Evolutionary conservation across 768 basidiomycete genomes (phyloP), one percentile per base, ranked within the genome.

Genomic region (Kondoa subrosea): DNA sequence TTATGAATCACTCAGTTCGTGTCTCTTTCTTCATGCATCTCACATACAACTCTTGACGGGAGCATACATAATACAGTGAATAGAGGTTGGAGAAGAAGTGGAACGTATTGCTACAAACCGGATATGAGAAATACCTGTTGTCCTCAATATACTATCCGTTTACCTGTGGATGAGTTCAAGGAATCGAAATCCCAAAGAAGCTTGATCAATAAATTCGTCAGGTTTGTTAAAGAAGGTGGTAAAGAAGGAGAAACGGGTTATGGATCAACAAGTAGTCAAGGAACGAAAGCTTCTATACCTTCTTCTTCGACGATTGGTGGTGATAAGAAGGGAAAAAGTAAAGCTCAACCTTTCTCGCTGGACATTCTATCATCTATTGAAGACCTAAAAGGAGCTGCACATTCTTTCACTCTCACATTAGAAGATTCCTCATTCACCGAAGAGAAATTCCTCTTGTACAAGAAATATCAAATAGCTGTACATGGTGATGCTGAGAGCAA

Each of bases 101-200:
- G 78, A 0, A 69, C 71, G 21, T 91, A 85, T 77, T 85, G 89
- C 73, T 96, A 96, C 77, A 89, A 88, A 70, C 91, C 91, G 2
- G 85, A 92, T 76, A 79, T 92, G 77, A 82, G 80, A 70, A 76
- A 77, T 3, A 86, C 90, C 12, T 96, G 93, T 75, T 97, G 93
- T 75, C 89, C 92, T 0, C 88, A 91, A 72, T 93, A 95, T 75
- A 90, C 93, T 1, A 96, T 96, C 76, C 88, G 84, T 75, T 80
- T 88, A 64, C 87, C 87, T 75, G 84, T 83, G 1, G 74, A 80
- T 1, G 77, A 76, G 34, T 90, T 89, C 77, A 82, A 82, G 69
- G 82, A 86, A 0, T 84, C 87, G 16, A 84, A 83, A 73, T 85
- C 85, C 70, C 86, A 89, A 73, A 80, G 89, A 56, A 85, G 89